phyloP scores from a whole-genome alignment of 2,329 filamentous ascomycete genomes.

The Colletotrichum eremochloae region DNA sequence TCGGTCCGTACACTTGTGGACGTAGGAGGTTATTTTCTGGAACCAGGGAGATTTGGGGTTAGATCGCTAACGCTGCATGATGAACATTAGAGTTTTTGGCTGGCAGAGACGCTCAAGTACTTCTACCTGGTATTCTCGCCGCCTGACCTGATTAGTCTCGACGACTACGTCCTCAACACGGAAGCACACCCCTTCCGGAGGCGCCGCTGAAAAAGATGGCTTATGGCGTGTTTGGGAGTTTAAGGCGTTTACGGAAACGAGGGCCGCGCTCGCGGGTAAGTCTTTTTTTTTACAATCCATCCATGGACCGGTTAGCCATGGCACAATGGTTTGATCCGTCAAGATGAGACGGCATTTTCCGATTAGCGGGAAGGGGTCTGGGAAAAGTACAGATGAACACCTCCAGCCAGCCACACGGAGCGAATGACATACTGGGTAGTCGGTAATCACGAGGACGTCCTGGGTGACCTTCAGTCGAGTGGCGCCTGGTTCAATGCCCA shows the following conservation, averaged over 20 bases:
- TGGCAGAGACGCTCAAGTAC: conserved; percentile 81
- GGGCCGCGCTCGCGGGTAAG: too few relatives aligned
- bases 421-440: too few relatives aligned
- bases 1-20: neutral
- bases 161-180: conserved; percentile 75
- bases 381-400: neutral
- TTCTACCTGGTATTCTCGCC: conserved; percentile 80
- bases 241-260: too few relatives aligned
- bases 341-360: neutral
- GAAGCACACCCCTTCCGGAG: conserved; percentile 62
- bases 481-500: neutral
- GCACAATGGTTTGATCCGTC: neutral
- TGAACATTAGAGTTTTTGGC: conserved; percentile 74
- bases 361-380: too few relatives aligned
- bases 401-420: neutral
- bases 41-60: conserved; percentile 22
- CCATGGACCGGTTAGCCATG: too few relatives aligned
- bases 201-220: conserved; percentile 10
- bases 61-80: neutral
- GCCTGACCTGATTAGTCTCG: conserved; percentile 72
- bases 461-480: neutral
- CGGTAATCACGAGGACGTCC: neutral
- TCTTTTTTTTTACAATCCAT: neutral
- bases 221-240: neutral
- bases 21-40: neutral